A percentile compares a stretch with the other conserved stretches of the same genome.
These are phyloP conservation scores for Psidium guajava DNA, from an alignment of 345 rosid species.

Conservation along the genomic window DNA sequence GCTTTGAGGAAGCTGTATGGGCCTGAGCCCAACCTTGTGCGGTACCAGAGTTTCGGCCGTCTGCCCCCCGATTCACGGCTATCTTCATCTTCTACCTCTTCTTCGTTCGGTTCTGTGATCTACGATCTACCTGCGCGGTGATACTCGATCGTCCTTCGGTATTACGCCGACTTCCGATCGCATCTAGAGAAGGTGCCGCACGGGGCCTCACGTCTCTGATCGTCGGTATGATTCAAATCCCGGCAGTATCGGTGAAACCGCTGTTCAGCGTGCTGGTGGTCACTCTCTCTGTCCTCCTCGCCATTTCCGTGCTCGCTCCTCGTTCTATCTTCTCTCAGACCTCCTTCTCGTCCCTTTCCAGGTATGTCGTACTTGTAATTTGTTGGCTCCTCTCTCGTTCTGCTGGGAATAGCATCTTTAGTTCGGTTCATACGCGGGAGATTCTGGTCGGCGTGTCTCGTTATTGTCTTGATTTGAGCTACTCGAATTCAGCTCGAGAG, in stretches of 20 bases:
- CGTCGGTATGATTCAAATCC: conserved; percentile 27
- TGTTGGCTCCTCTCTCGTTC: background rate
- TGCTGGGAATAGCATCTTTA: background rate
- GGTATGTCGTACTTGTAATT: conserved; percentile 9
- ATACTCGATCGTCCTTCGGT: background rate
- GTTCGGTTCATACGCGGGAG: background rate
- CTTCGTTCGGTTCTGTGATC: background rate
- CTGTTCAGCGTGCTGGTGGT: conserved; percentile 35
- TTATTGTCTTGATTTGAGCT: background rate
- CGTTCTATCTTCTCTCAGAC: conserved; percentile 16
- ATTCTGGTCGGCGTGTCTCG: background rate
- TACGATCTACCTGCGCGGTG: background rate
- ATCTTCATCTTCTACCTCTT: background rate
- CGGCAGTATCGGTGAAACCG: conserved; percentile 50
- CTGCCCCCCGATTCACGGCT: background rate
- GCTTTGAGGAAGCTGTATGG: background rate
- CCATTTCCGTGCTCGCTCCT: conserved; percentile 45
- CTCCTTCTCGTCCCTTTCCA: conserved; percentile 7
- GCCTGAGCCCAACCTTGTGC: background rate
- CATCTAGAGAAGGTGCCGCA: background rate
- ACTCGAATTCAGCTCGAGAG: background rate
- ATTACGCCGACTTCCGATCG: background rate
- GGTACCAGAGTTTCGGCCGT: background rate
- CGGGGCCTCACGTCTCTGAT: background rate
- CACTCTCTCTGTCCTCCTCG: conserved; percentile 52